phyloP scores from a whole-genome alignment of 2,329 filamentous ascomycete species.

The Coniochaeta sp. region DNA sequence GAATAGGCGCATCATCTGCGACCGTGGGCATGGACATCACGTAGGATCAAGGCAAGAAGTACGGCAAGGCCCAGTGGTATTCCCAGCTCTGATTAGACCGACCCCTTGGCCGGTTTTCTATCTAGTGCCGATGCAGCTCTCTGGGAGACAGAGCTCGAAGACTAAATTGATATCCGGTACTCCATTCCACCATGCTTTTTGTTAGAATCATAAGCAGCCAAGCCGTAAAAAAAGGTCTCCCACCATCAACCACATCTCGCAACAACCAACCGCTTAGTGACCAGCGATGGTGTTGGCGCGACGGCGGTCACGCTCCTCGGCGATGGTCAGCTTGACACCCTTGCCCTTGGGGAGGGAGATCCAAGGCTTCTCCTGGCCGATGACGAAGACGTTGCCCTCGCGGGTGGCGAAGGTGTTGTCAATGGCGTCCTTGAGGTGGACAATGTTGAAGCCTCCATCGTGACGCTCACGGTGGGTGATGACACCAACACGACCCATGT shows the following conservation, averaged over 20 bases:
- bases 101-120: slow-evolving; percentile 3
- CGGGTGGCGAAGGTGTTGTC: slow-evolving; percentile 99
- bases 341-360: slow-evolving; percentile 99
- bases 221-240: slow-evolving; percentile 5
- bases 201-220: slow-evolving; percentile 7
- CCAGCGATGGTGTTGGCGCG: slow-evolving; percentile 55
- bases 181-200: slow-evolving; percentile 19
- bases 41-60: not conserved
- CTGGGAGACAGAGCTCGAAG: slow-evolving; percentile 12
- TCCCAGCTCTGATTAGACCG: slow-evolving; percentile 9
- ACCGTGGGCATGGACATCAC: too few relatives aligned
- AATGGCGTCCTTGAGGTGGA: slow-evolving; percentile 65
- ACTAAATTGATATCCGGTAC: slow-evolving; percentile 21
- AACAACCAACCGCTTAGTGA: slow-evolving; percentile 33
- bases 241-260: not conserved
- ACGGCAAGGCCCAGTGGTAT: slow-evolving; percentile 13
- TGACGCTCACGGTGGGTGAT: slow-evolving; percentile 99
- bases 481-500: slow-evolving; percentile 99
- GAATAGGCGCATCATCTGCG: too few relatives aligned
- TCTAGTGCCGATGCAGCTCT: slow-evolving; percentile 9
- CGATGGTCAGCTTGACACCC: slow-evolving; percentile 99
- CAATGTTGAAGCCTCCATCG: slow-evolving; percentile 47
- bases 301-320: slow-evolving; percentile 97
- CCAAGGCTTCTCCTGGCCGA: slow-evolving; percentile 98
- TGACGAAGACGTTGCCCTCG: slow-evolving; percentile 99